Evolutionary conservation across 108 stramenopile species (phyloP), one percentile per base, ranked within the genome.

Genomic region (Pseudonitzschia pungens): DNA sequence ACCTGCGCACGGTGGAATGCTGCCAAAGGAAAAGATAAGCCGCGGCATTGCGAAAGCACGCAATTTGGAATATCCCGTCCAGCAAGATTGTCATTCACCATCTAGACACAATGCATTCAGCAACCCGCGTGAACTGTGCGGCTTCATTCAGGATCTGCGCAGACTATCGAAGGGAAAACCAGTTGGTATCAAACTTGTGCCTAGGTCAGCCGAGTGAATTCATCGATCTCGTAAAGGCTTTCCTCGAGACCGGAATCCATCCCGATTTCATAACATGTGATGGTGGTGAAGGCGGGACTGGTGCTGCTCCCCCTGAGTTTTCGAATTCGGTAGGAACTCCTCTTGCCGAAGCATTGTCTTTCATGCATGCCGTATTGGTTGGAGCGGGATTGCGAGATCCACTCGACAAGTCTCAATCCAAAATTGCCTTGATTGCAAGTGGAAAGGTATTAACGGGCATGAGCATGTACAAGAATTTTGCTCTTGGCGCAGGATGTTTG

Each of bases 271-370:
- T 94, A 40, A 91, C 88, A 0, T 77, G 91, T 14, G 93, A 94
- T 75, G 93, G 93, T 51, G 81, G 75, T 11, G 96, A 96, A 74
- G 96, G 96, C 11, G 96, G 96, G 11, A 96, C 96, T 12, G 96
- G 96, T 22, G 96, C 96, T 29, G 96, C 96, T 50, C 96, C 96
- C 29, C 93, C 92, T 0, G 95, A 96, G 59, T 94, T 92, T 59
- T 83, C 81, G 24, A 88, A 96, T 69, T 79, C 77, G 16, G 70
- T 96, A 32, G 96, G 96, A 40, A 76, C 80, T 29, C 93, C 96
- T 0, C 80, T 96, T 43, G 75, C 71, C n/a, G 93, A 94, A 48
- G 96, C 89, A n/a, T 66, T 96, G 21, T 65, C 72, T 20, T 76
- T 93, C 21, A 87, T 82, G 31, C 84, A 86, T 32, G 81, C 87